phyloP scores from a whole-genome alignment of 2,329 filamentous ascomycete species.

The Apiospora arundinis region DNA sequence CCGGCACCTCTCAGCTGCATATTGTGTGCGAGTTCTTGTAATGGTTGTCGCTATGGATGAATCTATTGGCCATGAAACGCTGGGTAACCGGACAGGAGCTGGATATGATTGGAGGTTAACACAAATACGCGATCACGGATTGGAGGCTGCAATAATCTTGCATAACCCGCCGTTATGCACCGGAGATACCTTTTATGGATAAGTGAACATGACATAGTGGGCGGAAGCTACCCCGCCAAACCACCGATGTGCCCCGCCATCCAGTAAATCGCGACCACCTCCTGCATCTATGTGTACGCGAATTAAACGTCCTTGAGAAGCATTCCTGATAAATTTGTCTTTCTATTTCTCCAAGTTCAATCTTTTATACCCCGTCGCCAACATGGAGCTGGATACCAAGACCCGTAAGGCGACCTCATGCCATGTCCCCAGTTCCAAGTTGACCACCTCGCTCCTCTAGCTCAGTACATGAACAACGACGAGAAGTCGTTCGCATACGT shows the following conservation, averaged over 20 bases:
- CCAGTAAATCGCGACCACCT: too few species aligned
- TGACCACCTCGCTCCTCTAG: conserved; percentile 49
- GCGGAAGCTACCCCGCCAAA: conserved; percentile 12
- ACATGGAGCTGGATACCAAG: conserved; percentile 78
- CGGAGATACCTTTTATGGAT: not conserved
- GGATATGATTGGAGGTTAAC: too few species aligned
- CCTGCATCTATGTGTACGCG: too few species aligned
- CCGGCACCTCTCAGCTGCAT: too few species aligned
- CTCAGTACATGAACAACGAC: conserved; percentile 80
- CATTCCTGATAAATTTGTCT: not conserved
- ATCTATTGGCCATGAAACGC: too few species aligned
- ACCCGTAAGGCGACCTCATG: conserved; percentile 62
- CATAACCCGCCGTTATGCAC: too few species aligned
- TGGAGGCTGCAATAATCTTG: too few species aligned
- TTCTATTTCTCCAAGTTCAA: not conserved
- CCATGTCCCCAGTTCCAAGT: conserved; percentile 6
- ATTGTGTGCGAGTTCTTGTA: too few species aligned
- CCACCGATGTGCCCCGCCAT: conserved; percentile 1
- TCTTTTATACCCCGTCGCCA: conserved; percentile 10
- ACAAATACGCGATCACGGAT: too few species aligned
- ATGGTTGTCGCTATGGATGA: too few species aligned
- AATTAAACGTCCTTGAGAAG: not conserved
- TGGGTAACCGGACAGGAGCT: too few species aligned
- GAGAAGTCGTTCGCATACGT: conserved; percentile 84
- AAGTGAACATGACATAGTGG: not conserved